A percentile compares a stretch with the other conserved stretches of the same genome.
Conservation (phyloP, 2,329 filamentous ascomycete genomes). For the Penicillium hesseltinei region DNA sequence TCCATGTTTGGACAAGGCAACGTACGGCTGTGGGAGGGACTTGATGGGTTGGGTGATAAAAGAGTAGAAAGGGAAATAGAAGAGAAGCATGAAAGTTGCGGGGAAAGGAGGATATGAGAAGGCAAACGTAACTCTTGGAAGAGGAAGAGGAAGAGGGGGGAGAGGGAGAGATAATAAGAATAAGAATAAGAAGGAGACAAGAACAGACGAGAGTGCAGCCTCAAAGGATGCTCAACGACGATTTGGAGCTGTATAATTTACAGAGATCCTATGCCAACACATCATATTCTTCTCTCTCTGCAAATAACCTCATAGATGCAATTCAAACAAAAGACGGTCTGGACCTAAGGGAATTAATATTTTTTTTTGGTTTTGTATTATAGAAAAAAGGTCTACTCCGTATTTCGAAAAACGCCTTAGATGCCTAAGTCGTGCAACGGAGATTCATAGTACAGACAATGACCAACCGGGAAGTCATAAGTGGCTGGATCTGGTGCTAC, state of each 20-base stretch:
- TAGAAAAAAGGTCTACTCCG: constrained; percentile 11
- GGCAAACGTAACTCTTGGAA: constrained; percentile 1
- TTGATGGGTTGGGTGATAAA: not conserved
- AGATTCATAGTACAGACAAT: constrained; percentile 26
- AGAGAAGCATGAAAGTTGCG: not conserved
- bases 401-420: constrained; percentile 18
- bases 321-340: constrained; percentile 20
- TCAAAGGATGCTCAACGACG: constrained; percentile 15
- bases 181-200: not conserved
- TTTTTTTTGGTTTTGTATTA: not conserved
- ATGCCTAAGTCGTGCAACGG: constrained; percentile 32
- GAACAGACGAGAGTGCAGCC: not conserved
- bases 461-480: constrained; percentile 26
- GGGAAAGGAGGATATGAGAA: constrained; percentile 7
- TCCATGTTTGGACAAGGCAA: constrained; percentile 20
- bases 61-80: constrained; percentile 6
- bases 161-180: not conserved
- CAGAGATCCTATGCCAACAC: constrained; percentile 18
- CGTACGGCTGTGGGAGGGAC: not conserved
- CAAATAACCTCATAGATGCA: constrained; percentile 23
- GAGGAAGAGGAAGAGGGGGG: constrained; percentile 16
- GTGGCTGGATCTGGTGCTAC: constrained; percentile 27
- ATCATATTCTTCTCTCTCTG: constrained; percentile 15
- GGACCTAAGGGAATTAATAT: not conserved
- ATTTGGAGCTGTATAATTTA: constrained; percentile 23